Evolutionary conservation across 2,329 filamentous ascomycete genomes (phyloP).

Genomic region (Ceratocystiopsis brevicomis): DNA sequence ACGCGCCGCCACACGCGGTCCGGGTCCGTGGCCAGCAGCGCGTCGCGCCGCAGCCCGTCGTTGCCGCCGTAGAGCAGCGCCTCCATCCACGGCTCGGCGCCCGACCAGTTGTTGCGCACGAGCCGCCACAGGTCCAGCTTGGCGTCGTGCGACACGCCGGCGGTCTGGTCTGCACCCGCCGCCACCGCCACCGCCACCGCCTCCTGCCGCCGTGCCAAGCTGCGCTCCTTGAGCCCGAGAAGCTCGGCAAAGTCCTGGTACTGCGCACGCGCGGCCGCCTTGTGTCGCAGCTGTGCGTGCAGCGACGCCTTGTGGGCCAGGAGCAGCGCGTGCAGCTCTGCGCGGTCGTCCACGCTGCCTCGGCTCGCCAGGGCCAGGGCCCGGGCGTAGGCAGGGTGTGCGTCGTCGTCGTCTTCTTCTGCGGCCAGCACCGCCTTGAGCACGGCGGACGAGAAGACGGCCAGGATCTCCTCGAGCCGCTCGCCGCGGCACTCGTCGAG

Average conservation of each 20-base stretch:
- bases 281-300: slow-evolving; percentile 35
- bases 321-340: slow-evolving; percentile 43
- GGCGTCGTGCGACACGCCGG: slow-evolving; percentile 21
- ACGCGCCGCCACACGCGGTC: slow-evolving; percentile 53
- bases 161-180: slow-evolving; percentile 6
- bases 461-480: slow-evolving; percentile 69
- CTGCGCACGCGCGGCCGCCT: slow-evolving; percentile 35
- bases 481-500: slow-evolving; percentile 91
- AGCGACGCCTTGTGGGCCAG: slow-evolving; percentile 56
- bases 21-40: slow-evolving; percentile 47
- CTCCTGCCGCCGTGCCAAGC: slow-evolving; percentile 35
- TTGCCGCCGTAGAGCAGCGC: slow-evolving; percentile 49
- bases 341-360: slow-evolving; percentile 35
- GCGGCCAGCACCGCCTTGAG: slow-evolving; percentile 46
- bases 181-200: slow-evolving; percentile 10
- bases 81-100: slow-evolving; percentile 55
- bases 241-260: slow-evolving; percentile 47
- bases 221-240: slow-evolving; percentile 41
- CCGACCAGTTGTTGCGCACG: slow-evolving; percentile 59
- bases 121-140: slow-evolving; percentile 36
- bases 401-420: not conserved
- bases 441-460: slow-evolving; percentile 67
- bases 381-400: slow-evolving; percentile 18
- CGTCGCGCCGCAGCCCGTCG: slow-evolving; percentile 25
- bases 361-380: slow-evolving; percentile 38